Evolutionary conservation across 129 eudicot genomes (phyloP).

Genomic region (Kitagawia praeruptora): DNA sequence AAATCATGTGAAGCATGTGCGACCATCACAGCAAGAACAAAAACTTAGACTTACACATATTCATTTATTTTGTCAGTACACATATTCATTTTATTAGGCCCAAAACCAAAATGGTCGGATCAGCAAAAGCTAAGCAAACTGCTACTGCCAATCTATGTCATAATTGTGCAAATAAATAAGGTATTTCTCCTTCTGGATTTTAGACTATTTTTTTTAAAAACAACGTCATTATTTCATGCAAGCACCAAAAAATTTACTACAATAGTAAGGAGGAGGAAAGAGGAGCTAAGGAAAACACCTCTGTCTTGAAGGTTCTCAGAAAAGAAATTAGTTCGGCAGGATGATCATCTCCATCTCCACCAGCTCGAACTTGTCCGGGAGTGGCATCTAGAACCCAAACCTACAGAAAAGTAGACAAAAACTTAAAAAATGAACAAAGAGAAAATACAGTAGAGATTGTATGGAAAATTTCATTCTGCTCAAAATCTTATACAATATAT

Average conservation of each 20-base stretch:
- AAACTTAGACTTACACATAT: background rate
- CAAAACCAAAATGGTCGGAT: background rate
- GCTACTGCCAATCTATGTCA: background rate
- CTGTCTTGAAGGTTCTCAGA: constrained; percentile 44
- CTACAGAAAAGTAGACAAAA: constrained; percentile 21
- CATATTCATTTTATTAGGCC: background rate
- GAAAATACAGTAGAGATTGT: background rate
- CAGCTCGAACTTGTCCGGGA: constrained; percentile 94
- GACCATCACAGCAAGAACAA: background rate
- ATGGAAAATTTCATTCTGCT: background rate
- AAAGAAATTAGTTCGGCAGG: constrained; percentile 86
- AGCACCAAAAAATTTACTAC: background rate
- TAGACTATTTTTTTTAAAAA: background rate
- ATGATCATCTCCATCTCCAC: constrained; percentile 92
- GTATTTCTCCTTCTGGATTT: background rate
- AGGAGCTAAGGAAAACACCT: constrained; percentile 32
- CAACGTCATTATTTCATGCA: background rate
- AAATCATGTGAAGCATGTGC: background rate
- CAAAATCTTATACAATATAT: background rate
- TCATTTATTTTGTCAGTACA: background rate
- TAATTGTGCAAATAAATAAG: background rate
- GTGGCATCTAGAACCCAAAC: constrained; percentile 97
- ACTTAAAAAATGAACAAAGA: background rate
- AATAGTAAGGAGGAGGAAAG: background rate
- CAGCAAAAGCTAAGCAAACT: background rate